Evolutionary conservation across 208 protist genomes (phyloP).

Genomic region (Angomonas desouzai): DNA sequence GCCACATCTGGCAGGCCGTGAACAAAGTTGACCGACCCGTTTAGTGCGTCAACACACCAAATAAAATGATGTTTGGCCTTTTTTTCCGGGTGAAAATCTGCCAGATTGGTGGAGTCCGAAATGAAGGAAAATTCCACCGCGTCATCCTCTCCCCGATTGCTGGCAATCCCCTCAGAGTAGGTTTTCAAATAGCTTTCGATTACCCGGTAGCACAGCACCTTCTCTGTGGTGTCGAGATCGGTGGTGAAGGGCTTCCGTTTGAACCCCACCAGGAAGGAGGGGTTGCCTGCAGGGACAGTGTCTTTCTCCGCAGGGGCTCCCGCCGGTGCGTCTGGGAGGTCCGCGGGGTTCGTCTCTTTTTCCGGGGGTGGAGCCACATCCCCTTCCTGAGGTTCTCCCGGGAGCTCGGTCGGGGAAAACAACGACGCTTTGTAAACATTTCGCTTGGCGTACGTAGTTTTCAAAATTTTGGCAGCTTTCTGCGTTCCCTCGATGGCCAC

Average conservation of each 20-base stretch:
- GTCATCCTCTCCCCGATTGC: not conserved
- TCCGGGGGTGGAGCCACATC: not conserved
- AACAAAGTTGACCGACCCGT: conserved; percentile 74
- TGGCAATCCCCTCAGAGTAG: not conserved
- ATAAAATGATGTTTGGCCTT: conserved; percentile 6
- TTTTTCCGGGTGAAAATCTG: not conserved
- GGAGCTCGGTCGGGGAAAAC: not conserved
- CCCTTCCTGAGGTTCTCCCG: not conserved
- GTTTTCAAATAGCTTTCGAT: not conserved
- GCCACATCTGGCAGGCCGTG: conserved; percentile 74
- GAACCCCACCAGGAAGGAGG: not conserved
- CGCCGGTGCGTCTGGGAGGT: not conserved
- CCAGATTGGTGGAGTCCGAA: not conserved
- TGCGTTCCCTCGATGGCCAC: conserved; percentile 1
- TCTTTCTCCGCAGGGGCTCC: too few relatives aligned
- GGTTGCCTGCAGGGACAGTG: not conserved
- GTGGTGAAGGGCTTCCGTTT: not conserved
- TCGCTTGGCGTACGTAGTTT: not conserved
- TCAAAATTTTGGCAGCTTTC: not conserved
- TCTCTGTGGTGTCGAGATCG: not conserved
- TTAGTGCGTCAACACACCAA: conserved; percentile 81
- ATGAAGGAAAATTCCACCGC: not conserved
- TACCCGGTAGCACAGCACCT: not conserved
- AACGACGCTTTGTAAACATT: not conserved
- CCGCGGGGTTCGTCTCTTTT: not conserved